Base-by-base conservation (phyloP, 331 rosid genomes). In the Rosa hybrid region DNA sequence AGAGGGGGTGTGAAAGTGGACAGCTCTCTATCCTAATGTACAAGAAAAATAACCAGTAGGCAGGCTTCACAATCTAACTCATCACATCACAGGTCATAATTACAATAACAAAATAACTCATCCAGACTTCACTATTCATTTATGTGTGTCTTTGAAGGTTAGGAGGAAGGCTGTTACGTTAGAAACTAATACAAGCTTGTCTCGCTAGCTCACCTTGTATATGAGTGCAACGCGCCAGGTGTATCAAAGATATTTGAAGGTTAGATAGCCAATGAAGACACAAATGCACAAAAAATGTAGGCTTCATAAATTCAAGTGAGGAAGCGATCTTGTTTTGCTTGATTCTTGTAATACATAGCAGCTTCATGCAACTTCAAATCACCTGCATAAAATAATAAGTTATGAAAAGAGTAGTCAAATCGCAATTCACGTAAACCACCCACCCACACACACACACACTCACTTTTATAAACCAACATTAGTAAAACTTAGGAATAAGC, bases 281-380 rank as follows among this genome's bases (percentile, higher is more conserved):
- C 25, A 56, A 56, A 56, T 20, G 62, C 23, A 8, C 11, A 56
- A 56, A 54, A 56, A 7, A 17, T 56, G 62, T 41, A 41, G 50
- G 72, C 72, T 8, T 70, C 11, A 21, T 20, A n/a, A 34, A 42
- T 45, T 69, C 53, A n/a, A 12, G 6, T 5, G 6, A 25, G 60
- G 59, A 23, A 71, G 0, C 7, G 12, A 8, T 27, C 49, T 18
- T 16, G 38, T 20, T 74, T 20, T 53, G 42, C 21, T 53, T 54
- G 39, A 34, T 54, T 74, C 77, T 54, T 20, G 20, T 53, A n/a
- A 74, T 38, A 12, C 65, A 74, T 74, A 38, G 54, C 67, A 38
- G 77, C 77, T 74, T 74, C 67, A 39, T 74, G 77, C 50, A 74
- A 53, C 20, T 56, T 74, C 64, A 54, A 11, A 38, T 74, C 51